Evolutionary conservation across 2,329 filamentous ascomycete genomes (phyloP).

Genomic region (Botrytis deweyae): DNA sequence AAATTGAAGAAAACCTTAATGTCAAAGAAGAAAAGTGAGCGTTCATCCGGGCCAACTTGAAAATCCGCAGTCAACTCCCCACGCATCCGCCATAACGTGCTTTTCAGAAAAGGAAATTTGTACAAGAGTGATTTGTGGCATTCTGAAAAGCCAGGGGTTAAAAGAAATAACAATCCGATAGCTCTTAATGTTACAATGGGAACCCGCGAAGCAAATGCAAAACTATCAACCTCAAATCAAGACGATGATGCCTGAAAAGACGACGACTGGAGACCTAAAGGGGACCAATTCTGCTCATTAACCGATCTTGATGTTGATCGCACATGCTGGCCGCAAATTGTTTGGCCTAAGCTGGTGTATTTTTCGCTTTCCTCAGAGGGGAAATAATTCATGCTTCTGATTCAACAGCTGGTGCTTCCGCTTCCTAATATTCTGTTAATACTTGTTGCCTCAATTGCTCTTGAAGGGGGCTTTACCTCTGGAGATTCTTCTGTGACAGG

Average conservation of each 20-base stretch:
- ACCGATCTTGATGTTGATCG: constrained; percentile 13
- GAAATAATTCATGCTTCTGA: constrained; percentile 17
- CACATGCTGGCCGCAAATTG: not conserved
- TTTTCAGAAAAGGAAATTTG: constrained; percentile 35
- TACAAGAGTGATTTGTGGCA: constrained; percentile 32
- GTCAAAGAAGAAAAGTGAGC: constrained; percentile 32
- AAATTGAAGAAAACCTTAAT: constrained; percentile 29
- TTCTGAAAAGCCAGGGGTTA: constrained; percentile 28
- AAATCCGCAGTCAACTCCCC: constrained; percentile 23
- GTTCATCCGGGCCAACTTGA: constrained; percentile 30
- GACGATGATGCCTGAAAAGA: constrained; percentile 15
- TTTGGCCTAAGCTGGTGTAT: constrained; percentile 14
- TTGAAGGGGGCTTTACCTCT: constrained; percentile 25
- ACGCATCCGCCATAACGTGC: constrained; percentile 23
- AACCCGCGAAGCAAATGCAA: constrained; percentile 31
- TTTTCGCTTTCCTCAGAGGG: not conserved
- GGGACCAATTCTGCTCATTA: constrained; percentile 14
- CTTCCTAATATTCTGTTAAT: constrained; percentile 27
- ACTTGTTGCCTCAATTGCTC: not conserved
- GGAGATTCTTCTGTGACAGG: constrained; percentile 27
- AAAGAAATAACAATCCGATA: constrained; percentile 29
- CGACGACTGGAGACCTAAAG: constrained; percentile 9
- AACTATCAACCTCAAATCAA: constrained; percentile 17
- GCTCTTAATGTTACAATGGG: constrained; percentile 39
- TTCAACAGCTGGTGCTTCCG: constrained; percentile 30